Conservation (phyloP, 2,329 filamentous ascomycete genomes). For the Fusarium temperatum region DNA sequence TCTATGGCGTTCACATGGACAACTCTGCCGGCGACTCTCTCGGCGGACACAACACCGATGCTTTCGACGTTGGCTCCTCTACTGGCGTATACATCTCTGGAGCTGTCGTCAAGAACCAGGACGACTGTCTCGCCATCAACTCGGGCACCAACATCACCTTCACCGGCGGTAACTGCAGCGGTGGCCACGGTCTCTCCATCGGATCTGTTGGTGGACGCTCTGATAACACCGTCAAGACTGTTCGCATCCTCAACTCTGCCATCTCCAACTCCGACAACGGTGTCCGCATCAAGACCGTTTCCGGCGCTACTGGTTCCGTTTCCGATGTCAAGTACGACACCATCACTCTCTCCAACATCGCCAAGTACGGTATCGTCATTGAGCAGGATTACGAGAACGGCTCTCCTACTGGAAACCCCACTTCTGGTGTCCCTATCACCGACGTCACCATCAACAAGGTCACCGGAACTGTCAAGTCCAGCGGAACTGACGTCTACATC, state of each 20-base stretch:
- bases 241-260: conserved; percentile 59
- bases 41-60: conserved; percentile 64
- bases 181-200: conserved; percentile 55
- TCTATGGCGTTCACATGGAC: conserved; percentile 50
- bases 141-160: conserved; percentile 60
- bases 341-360: conserved; percentile 54
- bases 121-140: conserved; percentile 69
- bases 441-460: conserved; percentile 55
- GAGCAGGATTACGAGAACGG: conserved; percentile 60
- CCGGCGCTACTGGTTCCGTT: conserved; percentile 55
- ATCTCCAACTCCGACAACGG: conserved; percentile 64
- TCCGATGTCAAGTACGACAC: conserved; percentile 54
- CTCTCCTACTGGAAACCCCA: conserved; percentile 55
- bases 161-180: conserved; percentile 54
- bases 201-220: conserved; percentile 57
- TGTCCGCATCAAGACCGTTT: conserved; percentile 60
- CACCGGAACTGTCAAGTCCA: conserved; percentile 52
- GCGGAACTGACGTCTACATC: conserved; percentile 58
- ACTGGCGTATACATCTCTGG: conserved; percentile 60
- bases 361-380: conserved; percentile 52
- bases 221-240: conserved; percentile 62
- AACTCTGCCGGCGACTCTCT: conserved; percentile 50
- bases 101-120: conserved; percentile 67
- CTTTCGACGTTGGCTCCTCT: conserved; percentile 64
- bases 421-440: conserved; percentile 63